A percentile compares a stretch with the other conserved stretches of the same genome.
These are phyloP conservation scores for Fusarium cicatricum DNA, from an alignment of 2,329 filamentous ascomycete species.

Conservation along the genomic window DNA sequence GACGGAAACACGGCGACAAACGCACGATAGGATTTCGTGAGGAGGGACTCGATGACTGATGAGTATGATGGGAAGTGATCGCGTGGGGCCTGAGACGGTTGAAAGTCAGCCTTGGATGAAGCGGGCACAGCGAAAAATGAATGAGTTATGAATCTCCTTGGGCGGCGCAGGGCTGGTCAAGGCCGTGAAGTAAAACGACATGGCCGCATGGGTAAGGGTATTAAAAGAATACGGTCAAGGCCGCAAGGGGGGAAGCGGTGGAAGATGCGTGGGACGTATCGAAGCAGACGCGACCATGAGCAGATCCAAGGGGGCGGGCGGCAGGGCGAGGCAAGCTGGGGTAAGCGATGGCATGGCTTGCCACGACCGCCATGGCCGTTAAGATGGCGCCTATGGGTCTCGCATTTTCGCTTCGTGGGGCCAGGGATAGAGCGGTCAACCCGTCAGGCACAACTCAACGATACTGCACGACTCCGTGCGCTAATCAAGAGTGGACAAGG, in stretches of 20 bases:
- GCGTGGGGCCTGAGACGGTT: conserved; percentile 20
- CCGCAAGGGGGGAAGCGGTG: conserved; percentile 28
- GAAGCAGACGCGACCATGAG: conserved; percentile 31
- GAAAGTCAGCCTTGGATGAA: conserved; percentile 31
- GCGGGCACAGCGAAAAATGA: conserved; percentile 31
- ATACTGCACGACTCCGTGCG: conserved; percentile 27
- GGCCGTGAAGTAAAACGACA: conserved; percentile 9
- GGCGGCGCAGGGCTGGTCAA: conserved; percentile 21
- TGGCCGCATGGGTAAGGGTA: conserved; percentile 37
- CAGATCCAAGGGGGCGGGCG: conserved; percentile 39
- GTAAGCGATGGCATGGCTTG: conserved; percentile 32
- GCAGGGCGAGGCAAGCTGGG: conserved; percentile 20
- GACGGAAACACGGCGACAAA: background rate
- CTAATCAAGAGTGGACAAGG: conserved; percentile 34
- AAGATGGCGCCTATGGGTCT: conserved; percentile 8
- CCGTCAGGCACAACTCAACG: conserved; percentile 30
- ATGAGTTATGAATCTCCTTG: conserved; percentile 12
- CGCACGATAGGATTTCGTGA: background rate
- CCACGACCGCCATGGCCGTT: conserved; percentile 18
- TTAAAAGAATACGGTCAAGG: conserved; percentile 31
- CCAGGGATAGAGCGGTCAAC: conserved; percentile 32
- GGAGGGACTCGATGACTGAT: conserved; percentile 5
- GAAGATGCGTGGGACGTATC: conserved; percentile 26
- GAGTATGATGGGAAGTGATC: conserved; percentile 12
- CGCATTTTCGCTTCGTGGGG: conserved; percentile 9